Evolutionary conservation across 139 green algal species (phyloP), one percentile per base, ranked within the genome.

Genomic region (Asterochloris erici): DNA sequence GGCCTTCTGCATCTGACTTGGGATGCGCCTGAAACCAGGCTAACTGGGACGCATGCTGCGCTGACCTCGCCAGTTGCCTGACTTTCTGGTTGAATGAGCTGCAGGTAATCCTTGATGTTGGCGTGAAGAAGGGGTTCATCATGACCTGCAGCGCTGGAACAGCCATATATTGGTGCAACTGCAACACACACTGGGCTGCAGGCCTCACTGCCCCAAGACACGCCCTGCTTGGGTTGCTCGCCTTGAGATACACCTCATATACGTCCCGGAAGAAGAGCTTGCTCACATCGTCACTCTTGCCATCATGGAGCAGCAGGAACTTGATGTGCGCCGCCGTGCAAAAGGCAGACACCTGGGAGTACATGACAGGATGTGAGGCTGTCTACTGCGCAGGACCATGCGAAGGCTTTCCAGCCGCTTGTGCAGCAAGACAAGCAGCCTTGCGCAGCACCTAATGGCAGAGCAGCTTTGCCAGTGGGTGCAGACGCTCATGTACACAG

Each of bases 271-370:
- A 98, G 83, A 98, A 98, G 29, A 74, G 87, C 47, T 89, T 90
- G 13, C 98, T 93, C 17, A 85, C 79, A 38, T 99, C 96, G 26
- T 99, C 94, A 23, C 73, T 83, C 61, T 83, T 84, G 16, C 85
- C 86, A 77, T 96, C 92, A 74, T 98, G 95, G 79, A 99, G 85
- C 68, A 99, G 86, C 78, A 99, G 85, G 63, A 99, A 94, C 76
- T 89, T 88, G 21, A 93, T 87, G n/a, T 93, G 91, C 47, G 88
- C 89, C 14, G 94, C 91, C 0, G 92, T 97, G 24, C 92, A 91
- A 77, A 92, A 97, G 0, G 93, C 94, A 9, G 91, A 97, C 14
- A 97, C 38, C 38, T 54, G 38, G 38, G 38, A 54, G 38, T 54
- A 6, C 6, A 54, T 54, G 38, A 93, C 63, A 71, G 29, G 38